These are phyloP conservation scores for Penicillium malachiteum DNA, from an alignment of 495 filamentous ascomycete genomes.

Conservation along the genomic window DNA sequence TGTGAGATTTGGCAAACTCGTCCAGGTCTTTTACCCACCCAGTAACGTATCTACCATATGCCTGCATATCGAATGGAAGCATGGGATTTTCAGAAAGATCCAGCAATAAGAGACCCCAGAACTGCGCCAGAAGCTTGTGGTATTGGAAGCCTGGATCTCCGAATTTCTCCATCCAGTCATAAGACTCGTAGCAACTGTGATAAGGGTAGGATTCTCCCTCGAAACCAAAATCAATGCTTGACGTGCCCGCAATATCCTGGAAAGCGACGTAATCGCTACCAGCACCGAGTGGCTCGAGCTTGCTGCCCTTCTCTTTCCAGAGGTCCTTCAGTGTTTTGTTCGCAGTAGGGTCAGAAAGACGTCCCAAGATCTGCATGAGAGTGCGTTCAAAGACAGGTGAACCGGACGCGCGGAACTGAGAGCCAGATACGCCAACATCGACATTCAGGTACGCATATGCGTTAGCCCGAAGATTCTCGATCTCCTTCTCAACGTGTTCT, in stretches of 20 bases:
- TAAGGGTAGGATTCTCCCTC: slow-evolving; percentile 66
- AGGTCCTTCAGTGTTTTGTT: slow-evolving; percentile 73
- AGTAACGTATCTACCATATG: slow-evolving; percentile 64
- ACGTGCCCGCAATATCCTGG: slow-evolving; percentile 89
- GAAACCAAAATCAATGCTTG: slow-evolving; percentile 85
- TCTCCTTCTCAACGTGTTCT: slow-evolving; percentile 79
- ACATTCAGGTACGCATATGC: slow-evolving; percentile 89
- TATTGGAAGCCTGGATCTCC: slow-evolving; percentile 82
- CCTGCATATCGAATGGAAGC: slow-evolving; percentile 78
- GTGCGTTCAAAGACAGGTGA: slow-evolving; percentile 74
- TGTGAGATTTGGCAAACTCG: slow-evolving; percentile 58
- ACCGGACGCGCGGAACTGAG: slow-evolving; percentile 69
- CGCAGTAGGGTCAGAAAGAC: slow-evolving; percentile 66
- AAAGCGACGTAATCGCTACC: slow-evolving; percentile 92
- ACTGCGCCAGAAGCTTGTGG: slow-evolving; percentile 74
- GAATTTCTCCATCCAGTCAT: slow-evolving; percentile 76
- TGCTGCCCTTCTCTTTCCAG: slow-evolving; percentile 66
- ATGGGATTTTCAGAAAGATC: slow-evolving; percentile 79
- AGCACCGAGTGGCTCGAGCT: slow-evolving; percentile 65
- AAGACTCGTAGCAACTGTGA: slow-evolving; percentile 85
- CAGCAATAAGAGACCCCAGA: slow-evolving; percentile 79
- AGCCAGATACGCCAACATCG: slow-evolving; percentile 77
- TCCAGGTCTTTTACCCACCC: slow-evolving; percentile 66
- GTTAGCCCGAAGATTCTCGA: slow-evolving; percentile 56
- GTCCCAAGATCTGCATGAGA: slow-evolving; percentile 68